A percentile compares a stretch with the other conserved stretches of the same genome.
Evolutionary conservation across 208 protist species (phyloP).

Genomic region (Borovskyia barvae): DNA sequence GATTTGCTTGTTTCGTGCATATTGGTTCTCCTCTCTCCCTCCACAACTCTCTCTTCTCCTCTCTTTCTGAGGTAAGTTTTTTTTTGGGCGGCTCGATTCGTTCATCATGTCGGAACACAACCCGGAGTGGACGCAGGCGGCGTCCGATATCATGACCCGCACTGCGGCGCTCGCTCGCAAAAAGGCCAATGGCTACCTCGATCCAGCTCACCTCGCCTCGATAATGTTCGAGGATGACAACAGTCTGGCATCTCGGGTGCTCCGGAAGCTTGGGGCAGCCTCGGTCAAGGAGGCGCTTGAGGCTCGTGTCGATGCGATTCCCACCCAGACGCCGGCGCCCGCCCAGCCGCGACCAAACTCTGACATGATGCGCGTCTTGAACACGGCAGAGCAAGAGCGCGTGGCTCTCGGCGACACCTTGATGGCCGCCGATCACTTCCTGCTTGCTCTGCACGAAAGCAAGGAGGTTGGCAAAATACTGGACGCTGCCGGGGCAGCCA

Average conservation of each 20-base stretch:
- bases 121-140: conserved; percentile 68
- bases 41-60: conserved; percentile 10
- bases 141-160: conserved; percentile 39
- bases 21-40: not conserved
- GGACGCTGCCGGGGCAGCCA: conserved; percentile 57
- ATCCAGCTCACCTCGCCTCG: conserved; percentile 62
- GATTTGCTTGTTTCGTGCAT: not conserved
- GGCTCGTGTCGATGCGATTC: conserved; percentile 40
- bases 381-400: conserved; percentile 79
- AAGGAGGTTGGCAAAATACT: conserved; percentile 59
- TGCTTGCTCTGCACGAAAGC: conserved; percentile 67
- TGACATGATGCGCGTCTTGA: conserved; percentile 75
- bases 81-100: conserved; percentile 18
- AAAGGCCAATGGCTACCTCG: conserved; percentile 58
- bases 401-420: conserved; percentile 69
- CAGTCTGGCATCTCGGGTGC: conserved; percentile 54
- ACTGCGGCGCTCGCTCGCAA: conserved; percentile 49
- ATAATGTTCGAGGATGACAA: conserved; percentile 62
- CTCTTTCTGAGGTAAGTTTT: conserved; percentile 11
- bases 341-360: conserved; percentile 59
- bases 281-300: conserved; percentile 52
- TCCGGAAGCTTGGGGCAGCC: conserved; percentile 56
- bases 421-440: conserved; percentile 76
- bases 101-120: conserved; percentile 32
- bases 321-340: conserved; percentile 62